A percentile compares a stretch with the other conserved stretches of the same genome.
These are phyloP conservation scores for Urostyla sp. DNA, from an alignment of 73 alveolate genomes.

Conservation along the genomic window DNA sequence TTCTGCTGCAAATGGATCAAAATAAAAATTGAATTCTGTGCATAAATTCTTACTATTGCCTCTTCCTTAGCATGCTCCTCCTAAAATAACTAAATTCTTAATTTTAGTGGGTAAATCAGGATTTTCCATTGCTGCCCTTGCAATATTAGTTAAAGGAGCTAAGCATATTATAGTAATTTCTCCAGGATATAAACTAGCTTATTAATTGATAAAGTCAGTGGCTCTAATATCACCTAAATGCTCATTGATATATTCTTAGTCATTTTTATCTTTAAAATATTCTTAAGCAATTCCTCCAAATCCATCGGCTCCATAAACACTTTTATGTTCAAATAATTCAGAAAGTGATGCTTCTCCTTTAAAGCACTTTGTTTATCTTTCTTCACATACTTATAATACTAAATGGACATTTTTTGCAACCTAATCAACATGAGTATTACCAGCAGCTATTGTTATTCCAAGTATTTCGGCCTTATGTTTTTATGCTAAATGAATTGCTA, in stretches of 20 bases:
- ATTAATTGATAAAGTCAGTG: background rate
- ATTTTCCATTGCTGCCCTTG: background rate
- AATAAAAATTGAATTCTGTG: slow-evolving; percentile 9
- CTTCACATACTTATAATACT: background rate
- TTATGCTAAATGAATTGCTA: slow-evolving; percentile 55
- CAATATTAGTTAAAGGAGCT: slow-evolving; percentile 6
- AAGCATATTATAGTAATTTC: slow-evolving; percentile 10
- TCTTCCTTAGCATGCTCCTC: background rate
- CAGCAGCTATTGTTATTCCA: slow-evolving; percentile 75
- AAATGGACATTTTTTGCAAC: slow-evolving; percentile 54
- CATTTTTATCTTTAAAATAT: background rate
- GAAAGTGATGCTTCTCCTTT: slow-evolving; percentile 29
- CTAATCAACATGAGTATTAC: slow-evolving; percentile 67
- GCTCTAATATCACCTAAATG: slow-evolving; percentile 8
- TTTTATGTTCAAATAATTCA: background rate
- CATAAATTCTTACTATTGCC: background rate
- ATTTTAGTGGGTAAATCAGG: background rate
- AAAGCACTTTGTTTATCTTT: background rate
- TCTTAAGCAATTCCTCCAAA: background rate
- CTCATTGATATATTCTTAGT: background rate
- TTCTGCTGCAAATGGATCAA: slow-evolving; percentile 11
- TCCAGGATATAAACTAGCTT: background rate
- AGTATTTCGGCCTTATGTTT: slow-evolving; percentile 29
- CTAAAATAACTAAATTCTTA: background rate
- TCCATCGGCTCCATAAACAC: slow-evolving; percentile 11